A percentile compares a stretch with the other conserved stretches of the same genome.
Conservation (phyloP, 495 filamentous ascomycete species). For the Lasiosphaeria miniovina region DNA sequence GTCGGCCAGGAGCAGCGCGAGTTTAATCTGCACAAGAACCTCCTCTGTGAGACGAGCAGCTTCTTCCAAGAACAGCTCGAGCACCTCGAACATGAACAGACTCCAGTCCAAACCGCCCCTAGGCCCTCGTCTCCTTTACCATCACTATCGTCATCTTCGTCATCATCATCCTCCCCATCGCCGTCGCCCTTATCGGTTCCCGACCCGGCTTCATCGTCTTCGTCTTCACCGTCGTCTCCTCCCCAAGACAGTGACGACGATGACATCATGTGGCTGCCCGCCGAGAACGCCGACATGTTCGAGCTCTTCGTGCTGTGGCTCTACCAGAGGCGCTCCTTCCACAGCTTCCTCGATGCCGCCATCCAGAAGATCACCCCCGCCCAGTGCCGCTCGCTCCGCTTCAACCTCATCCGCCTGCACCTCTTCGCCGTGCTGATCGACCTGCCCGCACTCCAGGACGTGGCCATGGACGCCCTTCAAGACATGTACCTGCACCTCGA, state of each 20-base stretch:
- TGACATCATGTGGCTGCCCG: conserved; percentile 37
- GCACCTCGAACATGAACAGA: no score
- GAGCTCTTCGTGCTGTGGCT: conserved; percentile 48
- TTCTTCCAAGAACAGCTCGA: conserved; percentile 43
- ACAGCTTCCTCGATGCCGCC: conserved; percentile 37
- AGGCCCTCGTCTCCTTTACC: background rate
- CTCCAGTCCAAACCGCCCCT: conserved; percentile 14
- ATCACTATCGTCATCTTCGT: background rate
- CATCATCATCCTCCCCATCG: conserved; percentile 10
- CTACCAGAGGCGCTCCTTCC: conserved; percentile 34
- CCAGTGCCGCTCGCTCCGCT: conserved; percentile 28
- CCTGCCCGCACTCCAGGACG: conserved; percentile 42
- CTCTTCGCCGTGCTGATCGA: conserved; percentile 45
- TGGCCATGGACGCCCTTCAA: conserved; percentile 47
- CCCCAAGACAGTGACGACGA: conserved; percentile 10
- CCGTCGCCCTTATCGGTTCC: conserved; percentile 7
- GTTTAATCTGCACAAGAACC: conserved; percentile 39
- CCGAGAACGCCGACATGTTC: conserved; percentile 45
- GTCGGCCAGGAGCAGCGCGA: conserved; percentile 41
- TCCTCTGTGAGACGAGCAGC: conserved; percentile 35
- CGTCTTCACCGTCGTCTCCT: conserved; percentile 7
- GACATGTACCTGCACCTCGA: conserved; percentile 49
- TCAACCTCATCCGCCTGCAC: conserved; percentile 44
- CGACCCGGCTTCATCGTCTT: conserved; percentile 4
- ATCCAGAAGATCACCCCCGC: conserved; percentile 23